Evolutionary conservation across 2,329 filamentous ascomycete genomes (phyloP).

Genomic region (Monosporascus sp.): DNA sequence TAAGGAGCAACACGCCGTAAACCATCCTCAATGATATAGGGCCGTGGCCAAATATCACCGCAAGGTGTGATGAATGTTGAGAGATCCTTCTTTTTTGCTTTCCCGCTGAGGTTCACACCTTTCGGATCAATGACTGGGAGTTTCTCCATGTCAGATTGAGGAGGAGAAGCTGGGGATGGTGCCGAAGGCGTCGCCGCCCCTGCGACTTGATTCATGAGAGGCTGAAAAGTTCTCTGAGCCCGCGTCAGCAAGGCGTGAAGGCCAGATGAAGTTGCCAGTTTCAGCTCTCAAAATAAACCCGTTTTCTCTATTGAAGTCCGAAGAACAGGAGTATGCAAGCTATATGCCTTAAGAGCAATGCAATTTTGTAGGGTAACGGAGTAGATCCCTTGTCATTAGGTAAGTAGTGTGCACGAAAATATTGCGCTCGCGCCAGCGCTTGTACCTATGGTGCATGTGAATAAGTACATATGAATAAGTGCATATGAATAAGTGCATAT

Average conservation of each 20-base stretch:
- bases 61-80: constrained; percentile 28
- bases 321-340: too few relatives aligned
- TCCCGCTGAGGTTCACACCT: constrained; percentile 3
- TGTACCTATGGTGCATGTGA: too few relatives aligned
- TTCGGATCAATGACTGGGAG: constrained; percentile 7
- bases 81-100: constrained; percentile 9
- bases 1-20: constrained; percentile 82
- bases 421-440: too few relatives aligned
- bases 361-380: too few relatives aligned
- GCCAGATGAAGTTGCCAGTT: not conserved
- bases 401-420: too few relatives aligned
- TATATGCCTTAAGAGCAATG: too few relatives aligned
- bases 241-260: not conserved
- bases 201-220: constrained; percentile 13
- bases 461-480: too few relatives aligned
- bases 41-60: constrained; percentile 46
- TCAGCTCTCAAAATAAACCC: not conserved
- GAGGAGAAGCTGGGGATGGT: constrained; percentile 1
- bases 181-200: constrained; percentile 5
- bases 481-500: too few relatives aligned
- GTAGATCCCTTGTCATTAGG: too few relatives aligned
- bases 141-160: constrained; percentile 10
- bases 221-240: constrained; percentile 3
- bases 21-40: constrained; percentile 80
- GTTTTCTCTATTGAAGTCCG: too few relatives aligned